Base-by-base conservation (phyloP, 306 rosid genomes). In the Ziziphus jujuba region DNA sequence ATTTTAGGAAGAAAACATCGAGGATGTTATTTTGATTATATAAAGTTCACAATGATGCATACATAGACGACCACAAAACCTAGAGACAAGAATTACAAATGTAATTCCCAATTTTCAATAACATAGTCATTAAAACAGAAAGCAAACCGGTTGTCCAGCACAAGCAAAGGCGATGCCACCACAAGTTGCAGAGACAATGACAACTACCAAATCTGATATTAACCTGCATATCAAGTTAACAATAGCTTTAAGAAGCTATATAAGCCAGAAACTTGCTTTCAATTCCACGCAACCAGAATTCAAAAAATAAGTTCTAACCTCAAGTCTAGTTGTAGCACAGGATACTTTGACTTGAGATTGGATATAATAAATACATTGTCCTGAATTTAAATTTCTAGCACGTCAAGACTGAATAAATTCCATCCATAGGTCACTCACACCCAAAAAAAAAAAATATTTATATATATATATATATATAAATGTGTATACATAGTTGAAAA, bases 151-250 rank as follows among this genome's bases (percentile, higher is more conserved):
- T 78, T 95, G 99, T 77, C 99, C 99, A 63, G 89, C 95, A 87
- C 92, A 95, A 63, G 97, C 97, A 75, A 95, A 90, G 70, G 96
- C 99, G 83, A 95, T 88, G 76, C 99, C 99, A 56, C 97, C 92
- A 75, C 96, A 95, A 20, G 99, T 87, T 40, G 99, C 99, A 73
- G 99, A 95, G 45, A 95, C 99, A 84, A 95, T 86, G 74, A 90
- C 97, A 65, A 88, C 91, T 44, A 95, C 99, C 23, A 95, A 84
- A 76, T 95, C 97, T 48, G 96, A 95, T 78, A 95, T 88, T 87
- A 95, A 82, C 77, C 96, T 90, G 83, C 65, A 81, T 40, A 40
- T 1, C 10, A 62, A 80, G 69, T 72, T 58, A 70, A 57, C 10
- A 72, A 53, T 56, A 53, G 51, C 53, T 79, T 60, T 63, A 77